Conservation (phyloP, 2,329 filamentous ascomycete genomes). For the Botrytis aclada region DNA sequence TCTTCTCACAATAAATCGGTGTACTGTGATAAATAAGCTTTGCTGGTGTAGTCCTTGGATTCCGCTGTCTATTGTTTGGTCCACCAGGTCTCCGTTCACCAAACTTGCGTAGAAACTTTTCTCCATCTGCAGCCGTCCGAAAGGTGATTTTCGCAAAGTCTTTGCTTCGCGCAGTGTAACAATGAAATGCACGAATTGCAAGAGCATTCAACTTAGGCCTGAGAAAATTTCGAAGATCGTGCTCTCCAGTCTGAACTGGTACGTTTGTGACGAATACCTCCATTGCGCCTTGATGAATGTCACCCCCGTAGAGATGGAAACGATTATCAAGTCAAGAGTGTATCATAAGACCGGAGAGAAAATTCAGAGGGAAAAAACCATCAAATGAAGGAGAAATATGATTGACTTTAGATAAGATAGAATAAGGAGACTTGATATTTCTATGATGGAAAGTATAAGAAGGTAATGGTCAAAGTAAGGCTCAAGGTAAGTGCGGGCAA, state of each 20-base stretch:
- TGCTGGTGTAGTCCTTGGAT: not conserved
- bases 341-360: not conserved
- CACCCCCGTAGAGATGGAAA: not conserved
- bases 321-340: not conserved
- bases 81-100: conserved; percentile 30
- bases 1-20: conserved; percentile 31
- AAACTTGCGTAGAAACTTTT: conserved; percentile 43
- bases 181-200: conserved; percentile 43
- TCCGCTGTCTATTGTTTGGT: not conserved
- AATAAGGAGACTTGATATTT: not conserved
- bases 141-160: conserved; percentile 47
- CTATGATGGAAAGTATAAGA: not conserved
- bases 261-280: conserved; percentile 47
- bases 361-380: not conserved
- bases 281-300: conserved; percentile 37
- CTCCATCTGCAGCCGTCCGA: conserved; percentile 40
- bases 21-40: conserved; percentile 24
- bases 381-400: not conserved
- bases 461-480: not conserved
- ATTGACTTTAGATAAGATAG: not conserved
- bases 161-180: conserved; percentile 44
- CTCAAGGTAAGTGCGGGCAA: not conserved
- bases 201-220: conserved; percentile 40
- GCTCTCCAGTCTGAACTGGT: conserved; percentile 42
- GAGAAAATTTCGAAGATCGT: conserved; percentile 43